These are phyloP conservation scores for Areca catechu DNA, from an alignment of 176 grass and related monocot genomes.

Conservation along the genomic window DNA sequence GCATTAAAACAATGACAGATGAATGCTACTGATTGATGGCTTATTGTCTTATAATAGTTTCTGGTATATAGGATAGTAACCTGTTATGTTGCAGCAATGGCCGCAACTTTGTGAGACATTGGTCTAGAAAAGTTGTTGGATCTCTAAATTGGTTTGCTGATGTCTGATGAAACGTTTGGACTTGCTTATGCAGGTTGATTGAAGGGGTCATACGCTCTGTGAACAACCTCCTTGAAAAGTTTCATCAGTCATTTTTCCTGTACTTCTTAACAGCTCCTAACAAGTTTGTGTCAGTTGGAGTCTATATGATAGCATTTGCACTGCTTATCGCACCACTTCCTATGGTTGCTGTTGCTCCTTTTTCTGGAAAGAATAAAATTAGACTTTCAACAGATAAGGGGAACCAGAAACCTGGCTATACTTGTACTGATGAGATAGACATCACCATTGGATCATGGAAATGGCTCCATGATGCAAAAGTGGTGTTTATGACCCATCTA, in stretches of 20 bases:
- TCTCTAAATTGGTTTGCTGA: too few species aligned
- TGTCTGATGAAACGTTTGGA: conserved; percentile 7
- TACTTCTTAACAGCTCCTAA: conserved; percentile 84
- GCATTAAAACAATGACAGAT: too few species aligned
- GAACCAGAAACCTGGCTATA: neutral
- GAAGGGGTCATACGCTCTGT: conserved; percentile 83
- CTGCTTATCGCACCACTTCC: conserved; percentile 68
- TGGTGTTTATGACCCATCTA: conserved; percentile 56
- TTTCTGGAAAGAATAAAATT: conserved; percentile 27
- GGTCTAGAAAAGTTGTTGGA: too few species aligned
- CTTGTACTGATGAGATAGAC: neutral
- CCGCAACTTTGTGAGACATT: too few species aligned
- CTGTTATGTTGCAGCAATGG: too few species aligned
- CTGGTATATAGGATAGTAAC: too few species aligned
- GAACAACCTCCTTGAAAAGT: conserved; percentile 94
- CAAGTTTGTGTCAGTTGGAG: conserved; percentile 93
- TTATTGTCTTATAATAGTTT: too few species aligned
- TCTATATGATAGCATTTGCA: conserved; percentile 95
- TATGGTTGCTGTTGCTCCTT: conserved; percentile 75
- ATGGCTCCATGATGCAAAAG: conserved; percentile 81
- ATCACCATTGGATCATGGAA: conserved; percentile 41
- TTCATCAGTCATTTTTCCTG: conserved; percentile 97
- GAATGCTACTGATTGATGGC: too few species aligned
- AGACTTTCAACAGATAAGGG: conserved; percentile 4
- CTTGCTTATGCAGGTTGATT: conserved; percentile 56